A percentile compares a stretch with the other conserved stretches of the same genome.
phyloP scores from a whole-genome alignment of 2,329 filamentous ascomycete species.

The Trichoderma gracile region DNA sequence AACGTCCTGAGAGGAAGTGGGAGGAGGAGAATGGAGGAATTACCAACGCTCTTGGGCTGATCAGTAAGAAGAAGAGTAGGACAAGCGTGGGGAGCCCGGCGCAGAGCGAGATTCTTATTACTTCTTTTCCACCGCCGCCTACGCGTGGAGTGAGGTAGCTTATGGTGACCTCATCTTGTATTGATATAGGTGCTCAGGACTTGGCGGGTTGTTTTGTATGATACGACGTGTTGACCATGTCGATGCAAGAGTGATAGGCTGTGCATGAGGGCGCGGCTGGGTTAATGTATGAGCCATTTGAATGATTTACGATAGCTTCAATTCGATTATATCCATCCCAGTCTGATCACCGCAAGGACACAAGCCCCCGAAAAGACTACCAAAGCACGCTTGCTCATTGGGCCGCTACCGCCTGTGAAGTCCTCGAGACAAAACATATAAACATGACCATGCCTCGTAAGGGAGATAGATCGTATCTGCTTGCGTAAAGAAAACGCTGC shows the following conservation, averaged over 20 bases:
- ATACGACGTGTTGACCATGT: neutral
- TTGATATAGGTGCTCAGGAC: neutral
- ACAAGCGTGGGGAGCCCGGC: conserved; percentile 14
- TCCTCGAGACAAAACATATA: too few species aligned
- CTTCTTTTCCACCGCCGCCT: conserved; percentile 45
- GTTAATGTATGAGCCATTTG: neutral
- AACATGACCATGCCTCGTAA: neutral
- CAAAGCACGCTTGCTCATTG: conserved; percentile 6
- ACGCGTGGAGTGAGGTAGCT: conserved; percentile 26
- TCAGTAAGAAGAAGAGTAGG: conserved; percentile 20
- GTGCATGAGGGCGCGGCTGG: neutral
- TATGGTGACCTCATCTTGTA: neutral
- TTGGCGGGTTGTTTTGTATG: neutral
- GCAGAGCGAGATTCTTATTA: conserved; percentile 31
- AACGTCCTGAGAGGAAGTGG: conserved; percentile 3
- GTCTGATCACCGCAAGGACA: neutral
- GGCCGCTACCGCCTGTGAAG: neutral
- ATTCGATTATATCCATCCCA: neutral
- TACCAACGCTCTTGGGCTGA: conserved; percentile 5
- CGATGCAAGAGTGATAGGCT: neutral
- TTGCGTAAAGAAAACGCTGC: neutral
- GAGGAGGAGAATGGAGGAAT: conserved; percentile 9
- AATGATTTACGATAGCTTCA: conserved; percentile 3
- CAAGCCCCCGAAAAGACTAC: too few species aligned
- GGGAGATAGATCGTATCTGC: neutral